Evolutionary conservation across 495 filamentous ascomycete genomes (phyloP), one percentile per base, ranked within the genome.

Genomic region (Lichina pygmaea): DNA sequence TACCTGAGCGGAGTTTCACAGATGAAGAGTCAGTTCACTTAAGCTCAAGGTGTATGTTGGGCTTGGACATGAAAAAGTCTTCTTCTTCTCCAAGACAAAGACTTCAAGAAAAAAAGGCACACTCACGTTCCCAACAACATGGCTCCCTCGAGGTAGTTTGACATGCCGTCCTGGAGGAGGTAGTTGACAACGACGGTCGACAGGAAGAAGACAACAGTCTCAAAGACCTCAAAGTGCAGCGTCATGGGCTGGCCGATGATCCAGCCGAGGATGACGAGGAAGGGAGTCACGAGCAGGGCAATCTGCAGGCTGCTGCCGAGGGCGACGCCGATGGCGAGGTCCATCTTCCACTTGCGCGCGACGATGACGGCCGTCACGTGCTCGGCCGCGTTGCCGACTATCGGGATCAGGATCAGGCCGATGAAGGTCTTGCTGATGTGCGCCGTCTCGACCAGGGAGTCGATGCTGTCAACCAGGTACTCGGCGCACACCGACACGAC

Each of bases 371-470:
- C 89, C 7, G 89, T 94, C 37, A 92, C 86, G 58, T 97, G 89
- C 61, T 97, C 89, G 8, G 89, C 89, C 2, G 89, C 89, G 54
- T 97, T 97, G 48, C 89, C 89, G 34, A 97, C 89, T 55, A 97
- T 94, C 30, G 89, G 89, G 40, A 97, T 79, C 34, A 97, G 67
- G 49, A 97, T 78, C 45, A 97, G 68, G 64, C 89, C 89, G 56
- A 95, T 89, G 58, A 97, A 97, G 4, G 81, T 93, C 57, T 89
- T 91, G 64, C 76, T 85, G 65, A 97, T 86, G 52, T 78, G 74
- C 8, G 79, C 78, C 47, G 70, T 76, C 49, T 79, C 62, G 31
- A 93, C 89, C 37, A 97, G 75, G 42, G 68, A 68, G 53, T 94
- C 89, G 59, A 97, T 94, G 57, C 80, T 86, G 55, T 76, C 80